Percentiles rank a stretch among this genome's conserved stretches.
These are phyloP conservation scores for Nitzschia sp. DNA, from an alignment of 108 stramenopile genomes.

Conservation along the genomic window DNA sequence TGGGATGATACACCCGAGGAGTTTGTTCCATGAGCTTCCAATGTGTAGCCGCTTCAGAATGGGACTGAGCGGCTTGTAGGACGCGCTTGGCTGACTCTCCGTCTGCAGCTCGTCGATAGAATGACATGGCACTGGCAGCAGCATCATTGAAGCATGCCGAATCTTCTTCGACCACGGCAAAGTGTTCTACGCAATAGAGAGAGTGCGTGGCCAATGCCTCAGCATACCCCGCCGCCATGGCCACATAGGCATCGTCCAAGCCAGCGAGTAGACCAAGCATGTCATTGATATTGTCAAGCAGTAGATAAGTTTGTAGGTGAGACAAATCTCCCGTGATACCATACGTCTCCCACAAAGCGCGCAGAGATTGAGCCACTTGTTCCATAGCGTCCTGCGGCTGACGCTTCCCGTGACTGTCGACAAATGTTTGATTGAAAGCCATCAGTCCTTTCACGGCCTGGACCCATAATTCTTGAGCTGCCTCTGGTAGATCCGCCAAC, in stretches of 20 bases:
- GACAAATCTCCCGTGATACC: slow-evolving; percentile 7
- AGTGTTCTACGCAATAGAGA: not conserved
- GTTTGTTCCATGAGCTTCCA: slow-evolving; percentile 24
- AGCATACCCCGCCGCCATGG: slow-evolving; percentile 17
- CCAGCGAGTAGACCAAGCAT: slow-evolving; percentile 6
- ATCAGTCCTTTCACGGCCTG: slow-evolving; percentile 8
- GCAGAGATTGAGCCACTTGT: not conserved
- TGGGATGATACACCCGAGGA: slow-evolving; percentile 3
- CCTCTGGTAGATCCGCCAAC: slow-evolving; percentile 1
- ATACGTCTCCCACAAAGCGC: slow-evolving; percentile 8
- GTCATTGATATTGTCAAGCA: slow-evolving; percentile 17
- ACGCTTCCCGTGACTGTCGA: not conserved
- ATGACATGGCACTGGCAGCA: slow-evolving; percentile 19
- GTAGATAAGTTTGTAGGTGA: slow-evolving; percentile 14
- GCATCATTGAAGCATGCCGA: slow-evolving; percentile 10
- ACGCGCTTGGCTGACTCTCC: slow-evolving; percentile 8
- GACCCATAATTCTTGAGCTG: slow-evolving; percentile 1
- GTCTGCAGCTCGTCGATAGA: slow-evolving; percentile 16
- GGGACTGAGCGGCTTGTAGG: not conserved
- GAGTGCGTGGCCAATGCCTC: slow-evolving; percentile 12
- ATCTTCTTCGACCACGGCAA: not conserved
- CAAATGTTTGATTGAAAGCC: not conserved
- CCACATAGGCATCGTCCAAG: slow-evolving; percentile 11
- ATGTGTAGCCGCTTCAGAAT: slow-evolving; percentile 7
- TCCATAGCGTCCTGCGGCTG: slow-evolving; percentile 2